Conservation (phyloP, 768 basidiomycete species). For the Tephrocybe sp. region DNA sequence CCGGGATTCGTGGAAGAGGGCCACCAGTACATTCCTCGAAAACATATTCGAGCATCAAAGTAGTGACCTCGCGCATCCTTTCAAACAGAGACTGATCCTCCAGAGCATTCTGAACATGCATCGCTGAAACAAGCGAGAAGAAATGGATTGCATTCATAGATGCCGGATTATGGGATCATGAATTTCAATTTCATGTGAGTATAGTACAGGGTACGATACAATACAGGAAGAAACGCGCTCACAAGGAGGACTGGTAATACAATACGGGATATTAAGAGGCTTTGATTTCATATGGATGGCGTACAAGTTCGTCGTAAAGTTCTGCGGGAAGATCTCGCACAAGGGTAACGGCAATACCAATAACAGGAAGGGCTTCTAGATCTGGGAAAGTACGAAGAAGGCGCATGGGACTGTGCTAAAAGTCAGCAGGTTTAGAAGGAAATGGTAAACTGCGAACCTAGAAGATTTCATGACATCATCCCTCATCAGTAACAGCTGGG, state of each 20-base stretch:
- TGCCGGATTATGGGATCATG: slow-evolving; percentile 14
- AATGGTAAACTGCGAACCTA: slow-evolving; percentile 51
- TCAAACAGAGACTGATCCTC: no score
- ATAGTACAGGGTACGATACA: not conserved
- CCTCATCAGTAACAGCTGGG: slow-evolving; percentile 87
- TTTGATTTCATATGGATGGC: slow-evolving; percentile 73
- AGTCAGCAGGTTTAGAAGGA: not conserved
- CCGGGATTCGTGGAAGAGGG: no score
- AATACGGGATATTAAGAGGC: slow-evolving; percentile 14
- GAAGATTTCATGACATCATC: slow-evolving; percentile 85
- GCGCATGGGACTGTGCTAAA: slow-evolving; percentile 77
- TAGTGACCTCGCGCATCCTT: no score
- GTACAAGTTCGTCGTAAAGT: slow-evolving; percentile 85
- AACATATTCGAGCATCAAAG: no score
- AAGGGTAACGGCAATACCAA: slow-evolving; percentile 91
- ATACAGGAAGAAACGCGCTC: not conserved
- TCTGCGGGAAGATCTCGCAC: slow-evolving; percentile 88
- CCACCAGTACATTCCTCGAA: no score
- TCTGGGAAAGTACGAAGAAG: slow-evolving; percentile 92
- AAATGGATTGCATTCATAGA: not conserved
- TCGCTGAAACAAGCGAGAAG: no score
- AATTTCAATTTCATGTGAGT: slow-evolving; percentile 12
- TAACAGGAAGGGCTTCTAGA: slow-evolving; percentile 80
- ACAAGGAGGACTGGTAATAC: slow-evolving; percentile 1
- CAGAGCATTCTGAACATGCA: no score